phyloP scores from a whole-genome alignment of 2,329 filamentous ascomycete species.

The Phymatotrichopsis omnivora region DNA sequence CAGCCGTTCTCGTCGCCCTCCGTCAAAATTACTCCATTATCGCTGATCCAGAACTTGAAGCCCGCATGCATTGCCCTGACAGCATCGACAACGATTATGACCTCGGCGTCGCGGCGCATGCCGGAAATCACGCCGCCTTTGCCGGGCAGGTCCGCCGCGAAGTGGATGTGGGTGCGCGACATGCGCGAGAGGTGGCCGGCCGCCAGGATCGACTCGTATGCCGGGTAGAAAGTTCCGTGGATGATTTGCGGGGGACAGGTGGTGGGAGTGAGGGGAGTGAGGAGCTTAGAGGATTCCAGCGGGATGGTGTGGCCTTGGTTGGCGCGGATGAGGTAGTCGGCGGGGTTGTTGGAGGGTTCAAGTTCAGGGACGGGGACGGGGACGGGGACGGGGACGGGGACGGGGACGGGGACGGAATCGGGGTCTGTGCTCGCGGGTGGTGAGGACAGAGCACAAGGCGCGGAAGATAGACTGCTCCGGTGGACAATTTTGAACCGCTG shows the following conservation, averaged over 20 bases:
- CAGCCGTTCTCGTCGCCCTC: constrained; percentile 49
- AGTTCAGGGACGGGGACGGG: constrained; percentile 32
- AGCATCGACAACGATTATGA: constrained; percentile 69
- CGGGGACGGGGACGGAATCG: constrained; percentile 22
- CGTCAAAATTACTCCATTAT: constrained; percentile 65
- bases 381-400: constrained; percentile 26
- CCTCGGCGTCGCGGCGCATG: constrained; percentile 66
- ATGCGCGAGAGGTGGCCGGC: constrained; percentile 70
- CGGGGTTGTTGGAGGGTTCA: constrained; percentile 39
- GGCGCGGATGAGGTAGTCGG: constrained; percentile 77
- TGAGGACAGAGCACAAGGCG: constrained; percentile 32
- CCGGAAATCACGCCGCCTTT: constrained; percentile 55
- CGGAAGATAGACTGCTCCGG: constrained; percentile 36
- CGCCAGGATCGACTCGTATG: constrained; percentile 65
- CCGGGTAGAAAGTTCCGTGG: constrained; percentile 79
- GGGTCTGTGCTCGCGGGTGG: constrained; percentile 20
- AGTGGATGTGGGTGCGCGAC: constrained; percentile 82
- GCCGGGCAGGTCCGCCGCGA: constrained; percentile 59
- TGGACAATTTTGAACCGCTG: constrained; percentile 76
- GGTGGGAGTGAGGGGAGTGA: constrained; percentile 51
- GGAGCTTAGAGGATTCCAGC: constrained; percentile 57
- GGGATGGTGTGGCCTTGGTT: constrained; percentile 90
- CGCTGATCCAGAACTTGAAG: constrained; percentile 66
- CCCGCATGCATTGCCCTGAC: constrained; percentile 51
- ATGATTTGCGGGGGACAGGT: constrained; percentile 44